Base-by-base conservation (phyloP, 208 protist genomes). In the Leishmania guyanensis region DNA sequence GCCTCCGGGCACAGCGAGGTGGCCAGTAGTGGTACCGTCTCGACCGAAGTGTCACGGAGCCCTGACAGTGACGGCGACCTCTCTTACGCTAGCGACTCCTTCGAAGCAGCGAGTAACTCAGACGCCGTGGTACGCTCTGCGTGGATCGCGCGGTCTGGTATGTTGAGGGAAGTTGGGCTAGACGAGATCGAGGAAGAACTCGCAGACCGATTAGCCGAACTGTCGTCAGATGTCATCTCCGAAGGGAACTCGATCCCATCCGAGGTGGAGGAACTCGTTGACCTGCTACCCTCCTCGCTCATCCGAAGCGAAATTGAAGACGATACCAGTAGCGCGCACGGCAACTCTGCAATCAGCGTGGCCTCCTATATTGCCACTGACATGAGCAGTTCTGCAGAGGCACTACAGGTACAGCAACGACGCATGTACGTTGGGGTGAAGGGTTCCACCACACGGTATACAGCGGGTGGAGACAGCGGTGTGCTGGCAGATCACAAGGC, bases 171-270 rank as follows among this genome's bases (percentile, higher is more conserved):
- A 20, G 62, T 8, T 64, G 71, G 78, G 22, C 53, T 86, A n/a
- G 82, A 86, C 58, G 82, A 82, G 54, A 82, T 86, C 48, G 82
- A 86, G 66, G 82, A 86, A 56, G 78, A 81, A 53, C 66, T 86
- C 54, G 82, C 77, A 1, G 62, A 71, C 68, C 68, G 72, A 66
- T 48, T 81, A 36, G 83, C 79, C 1, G 76, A 81, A 48, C 39
- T 85, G n/a, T 83, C 74, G 60, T 84, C 85, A 20, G 72, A 71
- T 43, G 68, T 70, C 71, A 78, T 78, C 62, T 33, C 39, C 68
- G 51, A 72, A 20, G 64, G 70, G 22, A 75, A 36, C 46, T 62
- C 66, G 22, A 74, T 82, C 5, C 82, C 82, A 5, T 82, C 82
- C 6, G 82, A 86, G 3, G 73, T 86, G 72, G 82, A 82, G 29